Evolutionary conservation across 441 rosid species (phyloP).

Genomic region (Aleurites moluccanus): DNA sequence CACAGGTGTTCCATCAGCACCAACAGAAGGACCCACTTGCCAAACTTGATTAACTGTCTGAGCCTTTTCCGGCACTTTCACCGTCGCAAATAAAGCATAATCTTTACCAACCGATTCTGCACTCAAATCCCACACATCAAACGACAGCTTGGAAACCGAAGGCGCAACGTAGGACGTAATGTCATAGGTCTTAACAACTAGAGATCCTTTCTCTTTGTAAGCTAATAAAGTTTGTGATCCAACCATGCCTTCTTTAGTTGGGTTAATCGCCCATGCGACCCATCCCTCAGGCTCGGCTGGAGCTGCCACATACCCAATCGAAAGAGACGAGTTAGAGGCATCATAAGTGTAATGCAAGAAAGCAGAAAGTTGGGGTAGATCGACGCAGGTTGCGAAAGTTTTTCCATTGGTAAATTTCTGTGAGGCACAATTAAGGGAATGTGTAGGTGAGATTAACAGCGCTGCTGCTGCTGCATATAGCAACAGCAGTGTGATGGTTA

Average conservation of each 20-base stretch:
- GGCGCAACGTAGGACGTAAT: conserved; percentile 29
- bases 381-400: conserved; percentile 37
- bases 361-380: conserved; percentile 49
- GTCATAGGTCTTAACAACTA: conserved; percentile 43
- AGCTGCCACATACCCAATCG: conserved; percentile 54
- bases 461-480: conserved; percentile 17
- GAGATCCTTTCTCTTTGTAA: conserved; percentile 32
- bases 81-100: conserved; percentile 39
- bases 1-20: conserved; percentile 31
- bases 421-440: conserved; percentile 44
- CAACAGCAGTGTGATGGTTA: neutral
- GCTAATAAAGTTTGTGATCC: conserved; percentile 80
- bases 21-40: conserved; percentile 54
- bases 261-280: conserved; percentile 81
- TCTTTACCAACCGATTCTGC: conserved; percentile 29
- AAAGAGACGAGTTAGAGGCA: conserved; percentile 58
- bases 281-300: conserved; percentile 49
- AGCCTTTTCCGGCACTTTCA: conserved; percentile 48
- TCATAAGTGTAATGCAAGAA: conserved; percentile 62
- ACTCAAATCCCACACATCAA: conserved; percentile 44
- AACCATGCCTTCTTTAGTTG: conserved; percentile 44
- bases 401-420: conserved; percentile 33
- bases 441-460: conserved; percentile 39
- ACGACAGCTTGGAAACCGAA: conserved; percentile 35
- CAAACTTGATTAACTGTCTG: conserved; percentile 61